A percentile compares a stretch with the other conserved stretches of the same genome.
Conservation (phyloP, 2,329 filamentous ascomycete genomes). For the Lecanoromycetidae sp. region DNA sequence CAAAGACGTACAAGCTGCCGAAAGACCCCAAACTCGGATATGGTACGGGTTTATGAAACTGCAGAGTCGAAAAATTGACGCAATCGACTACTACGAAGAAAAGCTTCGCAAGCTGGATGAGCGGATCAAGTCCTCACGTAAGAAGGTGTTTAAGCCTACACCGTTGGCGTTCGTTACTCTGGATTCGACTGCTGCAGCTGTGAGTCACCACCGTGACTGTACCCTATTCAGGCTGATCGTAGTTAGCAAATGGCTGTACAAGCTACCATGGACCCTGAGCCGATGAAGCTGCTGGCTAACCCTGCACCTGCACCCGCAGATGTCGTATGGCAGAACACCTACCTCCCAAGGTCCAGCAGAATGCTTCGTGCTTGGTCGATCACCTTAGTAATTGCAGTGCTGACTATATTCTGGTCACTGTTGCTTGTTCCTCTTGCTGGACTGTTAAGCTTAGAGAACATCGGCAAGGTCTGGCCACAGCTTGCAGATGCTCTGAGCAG, state of each 20-base stretch:
- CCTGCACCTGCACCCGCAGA: constrained; percentile 79
- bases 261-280: constrained; percentile 80
- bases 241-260: constrained; percentile 78
- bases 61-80: constrained; percentile 63
- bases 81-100: constrained; percentile 89
- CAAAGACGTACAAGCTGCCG: constrained; percentile 33
- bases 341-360: constrained; percentile 60
- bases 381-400: constrained; percentile 66
- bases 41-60: constrained; percentile 68
- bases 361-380: constrained; percentile 72
- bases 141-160: constrained; percentile 63
- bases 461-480: constrained; percentile 58
- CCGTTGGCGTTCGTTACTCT: constrained; percentile 92
- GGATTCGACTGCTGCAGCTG: constrained; percentile 76
- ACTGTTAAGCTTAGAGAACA: constrained; percentile 68
- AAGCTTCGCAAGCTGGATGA: constrained; percentile 68
- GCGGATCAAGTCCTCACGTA: constrained; percentile 55
- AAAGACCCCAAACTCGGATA: constrained; percentile 57
- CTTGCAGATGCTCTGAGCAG: constrained; percentile 55
- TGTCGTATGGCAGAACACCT: constrained; percentile 92
- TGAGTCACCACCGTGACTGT: constrained; percentile 16
- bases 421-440: constrained; percentile 69
- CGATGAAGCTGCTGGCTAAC: constrained; percentile 72
- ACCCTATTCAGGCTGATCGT: background rate
- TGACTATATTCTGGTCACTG: constrained; percentile 80